These are phyloP conservation scores for Populus davidiana DNA, from an alignment of 345 rosid genomes.

Conservation along the genomic window DNA sequence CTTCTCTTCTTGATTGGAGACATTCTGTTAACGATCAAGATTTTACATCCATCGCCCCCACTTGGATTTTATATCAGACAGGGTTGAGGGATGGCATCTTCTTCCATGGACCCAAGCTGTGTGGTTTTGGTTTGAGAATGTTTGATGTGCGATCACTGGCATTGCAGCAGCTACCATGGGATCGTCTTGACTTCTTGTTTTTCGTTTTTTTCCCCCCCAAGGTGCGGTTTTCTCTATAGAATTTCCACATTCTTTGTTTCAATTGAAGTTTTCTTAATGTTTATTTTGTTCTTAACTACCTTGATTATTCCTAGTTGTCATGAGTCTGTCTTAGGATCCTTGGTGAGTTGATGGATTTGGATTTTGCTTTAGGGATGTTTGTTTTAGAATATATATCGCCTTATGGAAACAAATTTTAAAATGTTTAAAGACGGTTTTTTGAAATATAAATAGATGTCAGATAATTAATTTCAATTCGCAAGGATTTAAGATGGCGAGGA, in stretches of 20 bases:
- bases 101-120: background rate
- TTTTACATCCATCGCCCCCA: background rate
- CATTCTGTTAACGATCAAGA: background rate
- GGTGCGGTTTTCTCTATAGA: background rate
- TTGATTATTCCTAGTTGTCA: background rate
- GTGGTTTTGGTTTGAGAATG: background rate
- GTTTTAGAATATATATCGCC: background rate
- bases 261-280: background rate
- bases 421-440: background rate
- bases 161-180: background rate
- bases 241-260: background rate
- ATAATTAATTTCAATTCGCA: background rate
- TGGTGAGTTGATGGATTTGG: background rate
- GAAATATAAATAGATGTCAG: background rate
- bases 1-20: slow-evolving; percentile 9
- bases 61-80: background rate
- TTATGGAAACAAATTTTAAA: background rate
- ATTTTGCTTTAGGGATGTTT: background rate
- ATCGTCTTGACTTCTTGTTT: background rate
- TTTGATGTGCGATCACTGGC: slow-evolving; percentile 1
- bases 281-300: no score
- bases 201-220: background rate
- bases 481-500: background rate
- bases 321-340: background rate
- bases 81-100: background rate